phyloP scores from a whole-genome alignment of 768 basidiomycete species.

The Tricholoma furcatifolium region DNA sequence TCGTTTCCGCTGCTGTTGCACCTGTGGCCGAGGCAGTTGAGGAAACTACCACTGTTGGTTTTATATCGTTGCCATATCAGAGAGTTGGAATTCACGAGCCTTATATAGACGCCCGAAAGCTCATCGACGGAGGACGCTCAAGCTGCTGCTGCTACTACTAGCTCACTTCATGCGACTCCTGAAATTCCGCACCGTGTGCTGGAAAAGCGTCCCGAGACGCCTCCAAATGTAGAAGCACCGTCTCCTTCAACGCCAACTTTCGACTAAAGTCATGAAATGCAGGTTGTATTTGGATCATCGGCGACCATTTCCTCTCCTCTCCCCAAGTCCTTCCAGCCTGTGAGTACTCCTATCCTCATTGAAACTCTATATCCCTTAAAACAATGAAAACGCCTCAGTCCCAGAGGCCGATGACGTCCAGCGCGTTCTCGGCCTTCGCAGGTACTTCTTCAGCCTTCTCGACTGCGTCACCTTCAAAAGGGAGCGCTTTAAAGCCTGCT shows the following conservation, averaged over 20 bases:
- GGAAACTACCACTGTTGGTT: not conserved
- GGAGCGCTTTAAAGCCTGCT: constrained; percentile 12
- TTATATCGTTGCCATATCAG: not conserved
- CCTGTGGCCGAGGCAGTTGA: not conserved
- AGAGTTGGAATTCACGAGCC: not conserved
- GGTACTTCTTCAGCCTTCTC: constrained; percentile 34
- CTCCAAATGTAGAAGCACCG: constrained; percentile 6
- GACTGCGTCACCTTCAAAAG: constrained; percentile 16
- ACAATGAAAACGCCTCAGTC: not conserved
- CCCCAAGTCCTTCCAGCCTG: constrained; percentile 15
- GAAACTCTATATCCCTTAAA: not conserved
- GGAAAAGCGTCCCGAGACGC: constrained; percentile 4
- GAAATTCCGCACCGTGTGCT: constrained; percentile 5
- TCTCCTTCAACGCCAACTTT: not conserved
- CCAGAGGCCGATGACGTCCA: constrained; percentile 16
- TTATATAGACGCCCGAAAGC: not conserved
- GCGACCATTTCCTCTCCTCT: constrained; percentile 13
- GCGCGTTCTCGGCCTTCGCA: constrained; percentile 40
- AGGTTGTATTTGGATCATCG: constrained; percentile 17
- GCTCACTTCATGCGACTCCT: constrained; percentile 11
- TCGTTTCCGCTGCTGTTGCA: not conserved
- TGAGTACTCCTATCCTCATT: constrained; percentile 2
- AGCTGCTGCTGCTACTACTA: not conserved
- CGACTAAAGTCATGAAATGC: not conserved
- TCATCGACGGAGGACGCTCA: not conserved